phyloP scores from a whole-genome alignment of 2,329 filamentous ascomycete genomes.

The Metarhizium humberi region DNA sequence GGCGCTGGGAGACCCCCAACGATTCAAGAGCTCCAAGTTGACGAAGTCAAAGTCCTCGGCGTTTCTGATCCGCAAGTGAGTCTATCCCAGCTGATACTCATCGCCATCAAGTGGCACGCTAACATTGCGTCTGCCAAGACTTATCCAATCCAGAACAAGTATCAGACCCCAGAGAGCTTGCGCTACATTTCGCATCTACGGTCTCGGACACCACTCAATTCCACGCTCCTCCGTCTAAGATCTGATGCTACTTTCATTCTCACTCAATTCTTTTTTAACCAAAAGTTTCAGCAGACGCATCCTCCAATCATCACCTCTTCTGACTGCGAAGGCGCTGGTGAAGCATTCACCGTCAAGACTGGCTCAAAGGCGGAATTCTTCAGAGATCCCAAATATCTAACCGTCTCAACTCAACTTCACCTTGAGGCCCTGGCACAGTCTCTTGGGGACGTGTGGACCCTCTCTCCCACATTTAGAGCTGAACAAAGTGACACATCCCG shows the following conservation, averaged over 20 bases:
- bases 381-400: constrained; percentile 80
- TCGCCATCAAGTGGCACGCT: constrained; percentile 2
- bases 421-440: constrained; percentile 86
- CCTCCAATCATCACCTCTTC: constrained; percentile 93
- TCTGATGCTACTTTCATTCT: constrained; percentile 69
- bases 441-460: constrained; percentile 82
- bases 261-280: constrained; percentile 63
- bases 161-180: constrained; percentile 81
- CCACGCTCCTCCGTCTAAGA: constrained; percentile 70
- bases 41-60: constrained; percentile 61
- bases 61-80: constrained; percentile 70
- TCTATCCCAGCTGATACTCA: constrained; percentile 9
- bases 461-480: constrained; percentile 89
- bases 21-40: constrained; percentile 62
- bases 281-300: constrained; percentile 73
- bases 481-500: constrained; percentile 89
- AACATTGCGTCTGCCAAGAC: constrained; percentile 42
- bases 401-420: constrained; percentile 90
- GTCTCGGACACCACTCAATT: constrained; percentile 69
- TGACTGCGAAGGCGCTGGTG: constrained; percentile 92
- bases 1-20: not conserved
- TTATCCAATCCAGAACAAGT: constrained; percentile 94
- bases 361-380: constrained; percentile 55
- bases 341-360: constrained; percentile 70
- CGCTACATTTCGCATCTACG: constrained; percentile 83